Base-by-base conservation (phyloP, 2,329 filamentous ascomycete genomes). In the Colletotrichum acutatum region DNA sequence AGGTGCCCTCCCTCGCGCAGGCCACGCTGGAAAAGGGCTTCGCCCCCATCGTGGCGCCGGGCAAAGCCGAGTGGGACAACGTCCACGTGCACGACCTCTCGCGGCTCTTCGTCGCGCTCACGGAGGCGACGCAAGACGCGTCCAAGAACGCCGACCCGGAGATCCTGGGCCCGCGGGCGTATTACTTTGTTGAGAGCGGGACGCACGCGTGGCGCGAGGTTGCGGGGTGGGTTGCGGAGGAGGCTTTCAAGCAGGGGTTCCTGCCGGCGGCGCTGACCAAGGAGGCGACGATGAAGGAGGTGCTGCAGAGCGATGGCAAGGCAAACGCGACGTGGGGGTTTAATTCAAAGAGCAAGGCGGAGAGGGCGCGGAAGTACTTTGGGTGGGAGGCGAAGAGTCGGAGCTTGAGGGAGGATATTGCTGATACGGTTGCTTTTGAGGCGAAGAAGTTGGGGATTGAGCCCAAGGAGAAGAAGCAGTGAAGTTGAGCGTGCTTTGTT, bases 101-200 rank as follows among this genome's bases (percentile, higher is more conserved):
- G 7, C 78, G 78, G 8, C 78, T 89, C 62, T 85, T 86, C 67
- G 78, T 82, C 58, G 78, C 78, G 59, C 83, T 90, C 22, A 84
- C 87, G 9, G 84, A 86, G 53, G 85, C 87, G 2, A 85, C 86
- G 1, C 86, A 91, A 46, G 90, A 92, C 4, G 84, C 88, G 0
- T 84, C 84, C 66, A 89, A 89, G 75, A 83, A 84, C 62, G 81
- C 85, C 5, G 87, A 90, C 69, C 82, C 87, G 0, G 91, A 93
- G 76, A 83, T 91, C 5, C 94, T 93, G 86, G 91, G 91, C 1
- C 80, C 80, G 0, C 80, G 88, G 42, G 92, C 85, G 0, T 95
- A 94, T 80, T 94, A 91, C 82, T 90, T 95, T 74, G 85, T 87
- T 8, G 90, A 92, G 79, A 89, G 87, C 75, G 92, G 90, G 1